Evolutionary conservation across 345 rosid genomes (phyloP), one percentile per base, ranked within the genome.

Genomic region (Ceriops decandra): DNA sequence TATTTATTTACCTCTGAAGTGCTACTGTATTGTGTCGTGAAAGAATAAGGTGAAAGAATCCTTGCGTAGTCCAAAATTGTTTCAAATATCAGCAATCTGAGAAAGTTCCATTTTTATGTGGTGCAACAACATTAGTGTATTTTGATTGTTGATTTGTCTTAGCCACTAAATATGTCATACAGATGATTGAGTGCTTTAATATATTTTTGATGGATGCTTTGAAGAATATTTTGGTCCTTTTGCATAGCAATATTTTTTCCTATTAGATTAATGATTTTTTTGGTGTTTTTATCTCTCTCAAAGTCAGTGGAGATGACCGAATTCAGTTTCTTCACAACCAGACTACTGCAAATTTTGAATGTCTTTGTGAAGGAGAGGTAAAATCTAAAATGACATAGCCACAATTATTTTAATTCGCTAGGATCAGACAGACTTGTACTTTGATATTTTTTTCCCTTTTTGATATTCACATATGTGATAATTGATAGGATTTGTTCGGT

Each of bases 261-360:
- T 13, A 42, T 51, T 68, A 19, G 28, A 26, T 33, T 13, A 22
- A 56, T 38, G 21, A 28, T 16, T 17, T 69, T 69, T 11, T 22
- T 67, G 69, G 68, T 58, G 70, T 68, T 30, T 80, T 63, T 62
- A 38, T 71, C 74, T 82, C 57, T 58, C 57, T 47, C 73, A 53
- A 82, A 92, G 98, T 90, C 60, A 88, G 87, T 80, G 98, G 96
- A 85, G 98, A 88, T 81, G 98, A 92, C 54, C 91, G 93, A 11
- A 63, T 81, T 76, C 89, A 82, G 70, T 92, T 90, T 86, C 96
- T 92, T 84, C 98, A 92, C 74, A 92, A 92, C 82, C 96, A 92
- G 80, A 92, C 81, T 49, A 92, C 98, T 28, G 98, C 96, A 66
- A 72, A 92, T 81, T 92, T 92, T 74, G 96, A 90, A 82, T 57